Base-by-base conservation (phyloP, 2,329 filamentous ascomycete species). In the Byssochlamys sp. region DNA sequence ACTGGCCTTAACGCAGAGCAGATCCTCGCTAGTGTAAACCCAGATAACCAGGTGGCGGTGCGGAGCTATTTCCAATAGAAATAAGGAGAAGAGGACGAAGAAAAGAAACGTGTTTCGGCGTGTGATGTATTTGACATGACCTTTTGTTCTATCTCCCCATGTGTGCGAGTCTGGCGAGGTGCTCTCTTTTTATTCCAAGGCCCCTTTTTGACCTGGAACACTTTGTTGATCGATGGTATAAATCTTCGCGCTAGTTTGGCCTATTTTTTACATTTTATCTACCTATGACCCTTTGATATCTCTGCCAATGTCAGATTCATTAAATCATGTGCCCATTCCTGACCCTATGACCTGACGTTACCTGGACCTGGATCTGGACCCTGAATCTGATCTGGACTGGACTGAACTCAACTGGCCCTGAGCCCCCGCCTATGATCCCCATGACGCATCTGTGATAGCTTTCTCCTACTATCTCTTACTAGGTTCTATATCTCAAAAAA, bases 41-140 rank as follows among this genome's bases (percentile, higher is more conserved):
- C 86, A 1, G 89, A 95, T 65, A 87, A 89, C 60, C 91, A 96
- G 74, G 83, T 86, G 68, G 86, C 83, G 10, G 89, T 95, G 59
- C 85, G 87, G 72, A 84, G 83, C 62, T 90, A 87, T 77, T 95
- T 96, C 76, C 80, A 82, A 68, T 90, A 82, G 62, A 31, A 5
- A 9, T 19, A 19, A 19, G 19, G 11, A 31, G 29, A 31, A 31
- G 11, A 4, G 7, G 11, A 31, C n/a, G 19, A 45, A 45, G 19
- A 45, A 45, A n/a, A 45, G 39, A 45, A 45, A 45, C 39, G 39
- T 45, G 39, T 45, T 50, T 6, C 14, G 53, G 25, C 10, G 31
- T 55, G 28, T 52, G 39, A 51, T 52, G 39, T 45, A 19, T 45
- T 19, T 45, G 39, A 24, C 39, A 45, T 45, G 39, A 45, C 39